Percentiles rank a stretch among this genome's conserved stretches.
Evolutionary conservation across 2,329 filamentous ascomycete genomes (phyloP).

Genomic region (Ophiocordyceps camponoti-saundersi): DNA sequence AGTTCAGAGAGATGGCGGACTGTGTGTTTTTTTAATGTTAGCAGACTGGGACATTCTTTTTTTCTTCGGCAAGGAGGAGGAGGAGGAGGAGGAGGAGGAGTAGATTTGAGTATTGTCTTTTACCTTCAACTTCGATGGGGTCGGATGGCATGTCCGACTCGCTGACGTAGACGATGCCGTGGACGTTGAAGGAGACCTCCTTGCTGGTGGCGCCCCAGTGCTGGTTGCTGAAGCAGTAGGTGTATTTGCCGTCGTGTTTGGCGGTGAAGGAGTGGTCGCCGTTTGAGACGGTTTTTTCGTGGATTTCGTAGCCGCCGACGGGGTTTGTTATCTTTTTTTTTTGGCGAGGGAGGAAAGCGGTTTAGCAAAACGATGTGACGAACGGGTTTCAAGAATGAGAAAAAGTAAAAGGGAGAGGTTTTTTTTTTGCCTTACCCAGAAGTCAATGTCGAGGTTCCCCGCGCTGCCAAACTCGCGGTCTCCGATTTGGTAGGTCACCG

Average conservation of each 20-base stretch:
- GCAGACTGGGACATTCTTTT: too few relatives aligned
- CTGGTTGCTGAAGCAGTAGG: slow-evolving; percentile 99
- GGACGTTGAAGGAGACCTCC: slow-evolving; percentile 98
- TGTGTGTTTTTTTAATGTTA: too few relatives aligned
- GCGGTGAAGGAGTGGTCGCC: slow-evolving; percentile 91
- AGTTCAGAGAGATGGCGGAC: slow-evolving; percentile 74
- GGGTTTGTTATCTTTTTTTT: slow-evolving; percentile 57
- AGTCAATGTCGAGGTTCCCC: slow-evolving; percentile 91
- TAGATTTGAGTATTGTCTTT: slow-evolving; percentile 10
- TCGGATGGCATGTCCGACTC: slow-evolving; percentile 73
- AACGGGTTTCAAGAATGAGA: too few relatives aligned
- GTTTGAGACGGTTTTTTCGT: slow-evolving; percentile 66
- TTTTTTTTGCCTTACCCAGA: slow-evolving; percentile 96
- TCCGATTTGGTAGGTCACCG: slow-evolving; percentile 93
- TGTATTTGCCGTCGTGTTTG: slow-evolving; percentile 68
- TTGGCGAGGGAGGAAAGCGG: too few relatives aligned
- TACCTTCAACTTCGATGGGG: slow-evolving; percentile 79
- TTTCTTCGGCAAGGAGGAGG: background rate
- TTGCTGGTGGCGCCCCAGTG: slow-evolving; percentile 93
- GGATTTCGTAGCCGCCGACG: slow-evolving; percentile 54
- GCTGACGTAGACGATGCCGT: slow-evolving; percentile 93
- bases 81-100: background rate
- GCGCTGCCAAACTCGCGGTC: slow-evolving; percentile 90
- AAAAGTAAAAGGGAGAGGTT: background rate
- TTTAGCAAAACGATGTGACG: too few relatives aligned